Conservation (phyloP, 1,284 basidiomycete genomes). For the Abortiporus biennis region DNA sequence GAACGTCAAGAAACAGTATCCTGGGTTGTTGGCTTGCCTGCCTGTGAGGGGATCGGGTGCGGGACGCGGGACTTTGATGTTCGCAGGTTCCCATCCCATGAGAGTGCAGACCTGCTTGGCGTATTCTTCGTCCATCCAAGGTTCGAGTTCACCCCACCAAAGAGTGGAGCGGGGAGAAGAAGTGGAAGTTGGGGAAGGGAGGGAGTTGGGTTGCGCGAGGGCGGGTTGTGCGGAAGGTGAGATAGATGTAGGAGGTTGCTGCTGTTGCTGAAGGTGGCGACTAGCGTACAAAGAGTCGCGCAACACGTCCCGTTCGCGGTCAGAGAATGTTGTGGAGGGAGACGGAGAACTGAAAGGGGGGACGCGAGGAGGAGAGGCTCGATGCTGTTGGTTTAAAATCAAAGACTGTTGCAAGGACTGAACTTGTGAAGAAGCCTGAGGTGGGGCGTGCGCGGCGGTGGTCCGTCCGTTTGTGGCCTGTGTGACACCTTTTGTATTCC, state of each 20-base stretch:
- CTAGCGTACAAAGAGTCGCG: conserved; percentile 19
- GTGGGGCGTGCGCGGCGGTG: conserved; percentile 11
- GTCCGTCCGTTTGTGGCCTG: conserved; percentile 13
- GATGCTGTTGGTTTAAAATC: conserved; percentile 23
- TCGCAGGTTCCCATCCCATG: conserved; percentile 74
- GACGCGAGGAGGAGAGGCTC: conserved; percentile 22
- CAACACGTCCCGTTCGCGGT: conserved; percentile 23
- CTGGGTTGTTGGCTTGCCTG: conserved; percentile 71
- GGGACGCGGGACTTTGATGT: conserved; percentile 65
- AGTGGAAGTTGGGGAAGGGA: conserved; percentile 21
- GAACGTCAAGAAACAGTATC: conserved; percentile 85
- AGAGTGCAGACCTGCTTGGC: conserved; percentile 73
- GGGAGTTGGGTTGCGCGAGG: conserved; percentile 18
- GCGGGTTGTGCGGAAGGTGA: conserved; percentile 18
- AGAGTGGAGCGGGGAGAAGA: conserved; percentile 37
- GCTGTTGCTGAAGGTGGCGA: conserved; percentile 18
- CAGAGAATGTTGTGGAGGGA: conserved; percentile 17
- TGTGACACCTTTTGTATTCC: background rate
- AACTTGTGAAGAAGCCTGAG: conserved; percentile 17
- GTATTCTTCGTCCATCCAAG: conserved; percentile 92
- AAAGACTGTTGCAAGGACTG: conserved; percentile 20
- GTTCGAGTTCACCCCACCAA: conserved; percentile 79
- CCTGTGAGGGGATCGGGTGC: conserved; percentile 50
- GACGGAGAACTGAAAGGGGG: conserved; percentile 22
- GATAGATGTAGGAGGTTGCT: conserved; percentile 11